A percentile compares a stretch with the other conserved stretches of the same genome.
These are phyloP conservation scores for Tricholoma bakamatsutake DNA, from an alignment of 768 basidiomycete genomes.

Conservation along the genomic window DNA sequence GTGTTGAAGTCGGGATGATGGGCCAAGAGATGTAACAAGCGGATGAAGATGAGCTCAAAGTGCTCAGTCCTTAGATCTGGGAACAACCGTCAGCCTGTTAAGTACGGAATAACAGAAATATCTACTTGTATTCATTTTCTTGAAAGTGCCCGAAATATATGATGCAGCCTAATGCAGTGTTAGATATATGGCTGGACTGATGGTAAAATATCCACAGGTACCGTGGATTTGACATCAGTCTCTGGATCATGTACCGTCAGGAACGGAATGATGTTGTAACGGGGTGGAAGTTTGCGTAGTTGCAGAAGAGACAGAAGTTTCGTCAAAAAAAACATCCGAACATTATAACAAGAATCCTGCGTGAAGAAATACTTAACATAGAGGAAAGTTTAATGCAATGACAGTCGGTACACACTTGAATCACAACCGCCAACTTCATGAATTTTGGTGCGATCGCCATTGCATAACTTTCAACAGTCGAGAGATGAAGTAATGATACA, in stretches of 20 bases:
- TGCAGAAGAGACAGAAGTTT: conserved; percentile 69
- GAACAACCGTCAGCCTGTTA: background rate
- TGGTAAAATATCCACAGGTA: conserved; percentile 24
- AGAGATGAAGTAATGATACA: conserved; percentile 73
- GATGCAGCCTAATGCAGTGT: conserved; percentile 41
- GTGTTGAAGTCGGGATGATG: conserved; percentile 91
- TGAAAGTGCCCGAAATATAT: conserved; percentile 47
- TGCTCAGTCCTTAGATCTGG: conserved; percentile 54
- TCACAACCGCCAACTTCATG: conserved; percentile 59
- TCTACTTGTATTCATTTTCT: conserved; percentile 40
- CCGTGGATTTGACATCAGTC: conserved; percentile 63
- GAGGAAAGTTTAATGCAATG: background rate
- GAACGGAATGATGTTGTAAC: conserved; percentile 83
- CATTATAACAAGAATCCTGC: conserved; percentile 85
- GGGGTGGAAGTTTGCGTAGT: conserved; percentile 54
- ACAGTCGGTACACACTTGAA: conserved; percentile 67
- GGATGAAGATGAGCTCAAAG: conserved; percentile 79
- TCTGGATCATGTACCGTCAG: conserved; percentile 91
- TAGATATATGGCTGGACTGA: conserved; percentile 7
- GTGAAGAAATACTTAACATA: conserved; percentile 1
- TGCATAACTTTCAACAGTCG: conserved; percentile 52
- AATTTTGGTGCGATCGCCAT: conserved; percentile 56
- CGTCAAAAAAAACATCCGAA: conserved; percentile 70
- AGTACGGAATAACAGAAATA: background rate
- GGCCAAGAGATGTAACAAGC: conserved; percentile 81